Base-by-base conservation (phyloP, 2,329 filamentous ascomycete genomes). In the Dryadomyces quercus-mongolicae region DNA sequence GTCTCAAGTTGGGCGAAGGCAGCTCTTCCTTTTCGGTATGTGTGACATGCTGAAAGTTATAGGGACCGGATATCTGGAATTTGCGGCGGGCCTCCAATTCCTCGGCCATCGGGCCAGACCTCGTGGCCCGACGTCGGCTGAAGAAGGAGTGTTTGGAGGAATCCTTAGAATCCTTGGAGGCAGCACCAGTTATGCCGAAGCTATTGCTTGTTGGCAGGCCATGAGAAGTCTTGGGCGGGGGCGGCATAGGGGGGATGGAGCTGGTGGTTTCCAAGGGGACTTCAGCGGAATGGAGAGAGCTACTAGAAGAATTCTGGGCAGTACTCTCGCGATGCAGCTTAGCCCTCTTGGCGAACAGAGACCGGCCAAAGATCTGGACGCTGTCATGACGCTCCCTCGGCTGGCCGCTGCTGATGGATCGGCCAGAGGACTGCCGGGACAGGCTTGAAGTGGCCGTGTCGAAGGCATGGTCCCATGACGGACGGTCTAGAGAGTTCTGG, bases 41-140 rank as follows among this genome's bases (percentile, higher is more conserved):
- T 4, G 77, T 74, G 38, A 85, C 71, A 64, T 85, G 81, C 62
- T 84, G 80, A 57, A 85, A 85, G 68, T 84, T 83, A 66, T 81
- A 84, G 2, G 81, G 81, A 1, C 71, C 75, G 1, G 81, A 85
- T 53, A 85, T 85, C 53, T 75, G 73, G 51, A 75, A 62, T 58
- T 71, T 74, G 61, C 66, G 75, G 53, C 64, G 63, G 15, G 62
- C 64, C 60, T 52, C 60, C 51, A 49, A 20, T 13, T 60, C 53
- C 31, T 65, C 63, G n/a, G 62, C 62, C 5, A 62, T 55, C 21
- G 59, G 49, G 10, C 65, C 64, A n/a, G 63, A 62, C 53, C 66
- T 70, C 51, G 63, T 60, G 22, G 64, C 59, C 60, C 74, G 76
- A 53, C 78, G 72, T 51, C 78, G 71, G 46, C 71, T 65, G 56